phyloP scores from a whole-genome alignment of 108 stramenopile species.

The Parietichytrium sp. region DNA sequence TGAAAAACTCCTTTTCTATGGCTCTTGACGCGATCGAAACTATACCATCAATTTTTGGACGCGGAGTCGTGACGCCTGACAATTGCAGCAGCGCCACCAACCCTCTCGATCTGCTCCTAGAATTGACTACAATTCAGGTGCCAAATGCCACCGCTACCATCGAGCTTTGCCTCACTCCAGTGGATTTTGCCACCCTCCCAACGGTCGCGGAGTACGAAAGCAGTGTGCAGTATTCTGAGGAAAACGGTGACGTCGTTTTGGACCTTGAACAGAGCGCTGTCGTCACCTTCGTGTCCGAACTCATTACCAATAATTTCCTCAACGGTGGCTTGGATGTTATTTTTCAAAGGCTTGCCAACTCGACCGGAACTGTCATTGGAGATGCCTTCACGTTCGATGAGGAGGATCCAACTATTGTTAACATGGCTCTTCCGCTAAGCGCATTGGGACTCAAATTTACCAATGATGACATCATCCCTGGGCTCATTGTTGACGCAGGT shows the following conservation, averaged over 20 bases:
- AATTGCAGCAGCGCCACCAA: not conserved
- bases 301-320: not conserved
- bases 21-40: not conserved
- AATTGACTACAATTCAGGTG: not conserved
- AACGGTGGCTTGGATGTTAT: not conserved
- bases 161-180: not conserved
- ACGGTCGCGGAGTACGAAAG: no score
- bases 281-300: not conserved
- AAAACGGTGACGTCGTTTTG: not conserved
- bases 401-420: not conserved
- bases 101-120: not conserved
- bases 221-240: not conserved
- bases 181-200: no score
- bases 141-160: not conserved
- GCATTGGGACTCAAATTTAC: not conserved
- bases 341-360: not conserved
- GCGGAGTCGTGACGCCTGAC: not conserved
- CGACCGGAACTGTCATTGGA: not conserved
- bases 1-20: not conserved
- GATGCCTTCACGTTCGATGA: constrained; percentile 26
- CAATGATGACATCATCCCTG: constrained; percentile 18
- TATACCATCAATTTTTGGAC: not conserved
- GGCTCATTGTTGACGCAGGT: not conserved
- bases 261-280: not conserved
- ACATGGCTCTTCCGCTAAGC: not conserved